Base-by-base conservation (phyloP, 2,329 filamentous ascomycete genomes). In the Aspergillus tanneri region DNA sequence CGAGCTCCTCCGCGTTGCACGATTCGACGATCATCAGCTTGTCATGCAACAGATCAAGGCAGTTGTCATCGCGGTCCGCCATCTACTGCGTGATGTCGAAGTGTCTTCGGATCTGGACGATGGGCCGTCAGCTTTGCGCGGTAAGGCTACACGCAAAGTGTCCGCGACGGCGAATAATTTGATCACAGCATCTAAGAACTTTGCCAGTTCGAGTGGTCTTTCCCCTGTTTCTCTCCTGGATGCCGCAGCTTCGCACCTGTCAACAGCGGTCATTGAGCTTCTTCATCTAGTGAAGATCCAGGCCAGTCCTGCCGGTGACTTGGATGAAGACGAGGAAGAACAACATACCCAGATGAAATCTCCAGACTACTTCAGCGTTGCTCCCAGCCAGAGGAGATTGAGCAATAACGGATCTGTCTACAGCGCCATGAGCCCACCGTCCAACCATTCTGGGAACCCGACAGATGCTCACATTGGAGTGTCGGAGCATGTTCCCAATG, bases 141-240 rank as follows among this genome's bases (percentile, higher is more conserved):
- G 77, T 22, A 90, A 86, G 67, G 78, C 95, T 52, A 95, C 89
- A 70, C 80, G 82, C 41, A 86, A 86, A 49, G 87, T 97, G 3
- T 95, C 90, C n/a, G 86, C 87, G 2, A 95, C 92, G 1, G 91
- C 93, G 40, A 97, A 97, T 76, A 93, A 92, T 63, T 77, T 99
- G 49, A 96, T 97, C 62, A 97, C 92, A 2, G 90, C 92, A 1
- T 87, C 89, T 25, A 96, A 95, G 74, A 96, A 96, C 64, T 96
- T 93, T 68, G 86, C 88, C 25, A 80, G 83, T 9, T 85, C 90
- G 0, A 84, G 83, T 16, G 93, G 93, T 23, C 81, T 99, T 24
- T 92, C 90, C 1, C 93, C 93, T 0, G 86, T 99, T n/a, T 95
- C 90, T 5, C 74, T 99, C 3, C 77, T 99, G 18, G 93, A 99